These are phyloP conservation scores for Thalassiosira livingstoniorum DNA, from an alignment of 352 stramenopile genomes.

Conservation along the genomic window DNA sequence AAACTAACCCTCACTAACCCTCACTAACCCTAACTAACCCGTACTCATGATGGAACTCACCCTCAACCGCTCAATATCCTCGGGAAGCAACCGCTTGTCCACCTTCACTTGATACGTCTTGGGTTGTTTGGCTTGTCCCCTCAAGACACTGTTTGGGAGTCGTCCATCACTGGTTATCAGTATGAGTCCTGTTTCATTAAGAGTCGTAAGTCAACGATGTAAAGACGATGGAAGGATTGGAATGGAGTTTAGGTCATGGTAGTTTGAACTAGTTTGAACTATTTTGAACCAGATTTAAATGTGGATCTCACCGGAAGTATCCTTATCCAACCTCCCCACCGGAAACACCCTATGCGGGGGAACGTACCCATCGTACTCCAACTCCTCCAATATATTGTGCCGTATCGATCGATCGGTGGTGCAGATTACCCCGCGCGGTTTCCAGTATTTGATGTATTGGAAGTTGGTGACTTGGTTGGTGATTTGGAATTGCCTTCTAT, in stretches of 20 bases:
- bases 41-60: no score
- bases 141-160: conserved; percentile 77
- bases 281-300: background rate
- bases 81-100: conserved; percentile 53
- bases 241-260: no score
- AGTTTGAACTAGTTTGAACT: no score
- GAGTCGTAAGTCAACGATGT: no score
- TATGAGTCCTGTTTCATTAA: conserved; percentile 75
- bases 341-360: conserved; percentile 80
- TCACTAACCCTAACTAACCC: no score
- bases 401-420: conserved; percentile 78
- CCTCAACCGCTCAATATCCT: conserved; percentile 69
- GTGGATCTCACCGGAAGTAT: conserved; percentile 68
- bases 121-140: conserved; percentile 68
- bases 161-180: conserved; percentile 84
- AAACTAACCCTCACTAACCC: no score
- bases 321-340: conserved; percentile 86
- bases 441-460: conserved; percentile 88
- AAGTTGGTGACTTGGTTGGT: conserved; percentile 41
- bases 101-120: conserved; percentile 85
- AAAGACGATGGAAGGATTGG: no score
- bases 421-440: conserved; percentile 82
- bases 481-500: no score
- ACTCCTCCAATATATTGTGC: conserved; percentile 75
- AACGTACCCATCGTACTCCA: conserved; percentile 42